phyloP scores from a whole-genome alignment of 495 filamentous ascomycete genomes.

The Apiosordaria backusii region DNA sequence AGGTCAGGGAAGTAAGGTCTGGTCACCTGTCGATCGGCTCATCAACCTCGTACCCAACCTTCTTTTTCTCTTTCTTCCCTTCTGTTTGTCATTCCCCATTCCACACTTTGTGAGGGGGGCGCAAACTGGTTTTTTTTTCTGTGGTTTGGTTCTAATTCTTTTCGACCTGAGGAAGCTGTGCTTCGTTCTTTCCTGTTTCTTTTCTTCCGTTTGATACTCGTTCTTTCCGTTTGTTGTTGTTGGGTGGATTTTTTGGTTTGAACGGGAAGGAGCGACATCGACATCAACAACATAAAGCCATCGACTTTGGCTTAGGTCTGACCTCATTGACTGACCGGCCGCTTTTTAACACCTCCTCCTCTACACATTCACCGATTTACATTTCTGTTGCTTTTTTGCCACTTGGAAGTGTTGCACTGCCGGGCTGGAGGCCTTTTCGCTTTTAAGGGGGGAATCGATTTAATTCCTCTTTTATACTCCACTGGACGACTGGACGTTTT shows the following conservation, averaged over 20 bases:
- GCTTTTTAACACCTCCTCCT: too few species aligned
- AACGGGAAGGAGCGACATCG: neutral
- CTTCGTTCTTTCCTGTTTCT: conserved; percentile 13
- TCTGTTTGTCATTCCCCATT: conserved; percentile 1
- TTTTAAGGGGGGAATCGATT: neutral
- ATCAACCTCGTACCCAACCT: neutral
- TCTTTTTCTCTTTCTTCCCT: conserved; percentile 1
- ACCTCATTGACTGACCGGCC: neutral
- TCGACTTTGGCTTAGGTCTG: neutral
- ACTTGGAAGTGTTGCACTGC: neutral
- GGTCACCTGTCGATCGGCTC: neutral
- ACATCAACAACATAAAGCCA: neutral
- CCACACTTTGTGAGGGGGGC: neutral
- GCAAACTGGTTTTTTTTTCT: conserved; percentile 4
- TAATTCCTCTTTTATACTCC: neutral
- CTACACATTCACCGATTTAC: neutral
- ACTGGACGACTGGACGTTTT: neutral
- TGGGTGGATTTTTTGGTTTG: neutral
- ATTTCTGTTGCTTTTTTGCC: neutral
- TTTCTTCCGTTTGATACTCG: conserved; percentile 8
- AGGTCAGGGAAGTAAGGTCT: neutral
- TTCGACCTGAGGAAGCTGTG: conserved; percentile 16
- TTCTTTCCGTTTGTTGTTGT: conserved; percentile 8
- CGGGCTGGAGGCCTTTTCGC: neutral
- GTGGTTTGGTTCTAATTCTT: neutral